phyloP scores from a whole-genome alignment of 1,139 yeast species.

The Candida sanyaensis region DNA sequence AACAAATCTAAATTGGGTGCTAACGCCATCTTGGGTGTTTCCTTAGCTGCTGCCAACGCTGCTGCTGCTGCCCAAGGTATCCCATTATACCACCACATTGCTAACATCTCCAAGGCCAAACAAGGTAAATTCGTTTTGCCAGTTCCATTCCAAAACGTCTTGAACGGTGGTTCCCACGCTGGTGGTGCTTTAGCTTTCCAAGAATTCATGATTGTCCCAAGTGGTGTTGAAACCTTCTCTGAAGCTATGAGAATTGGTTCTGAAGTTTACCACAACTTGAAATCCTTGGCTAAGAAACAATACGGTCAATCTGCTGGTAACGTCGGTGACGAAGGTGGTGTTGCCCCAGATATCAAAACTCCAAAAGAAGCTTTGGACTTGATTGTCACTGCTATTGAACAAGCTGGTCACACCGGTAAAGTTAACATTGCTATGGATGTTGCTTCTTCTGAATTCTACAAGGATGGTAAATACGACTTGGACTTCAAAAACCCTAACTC shows the following conservation, averaged over 20 bases:
- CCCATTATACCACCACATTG: constrained; percentile 84
- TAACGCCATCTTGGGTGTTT: constrained; percentile 93
- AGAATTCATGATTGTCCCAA: constrained; percentile 98
- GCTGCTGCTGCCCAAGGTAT: constrained; percentile 90
- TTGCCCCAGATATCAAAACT: constrained; percentile 92
- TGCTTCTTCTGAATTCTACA: constrained; percentile 96
- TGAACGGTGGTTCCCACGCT: constrained; percentile 99
- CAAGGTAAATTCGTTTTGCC: constrained; percentile 74
- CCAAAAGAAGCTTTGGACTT: constrained; percentile 96
- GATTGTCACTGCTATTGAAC: constrained; percentile 80
- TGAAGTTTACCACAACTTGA: constrained; percentile 94
- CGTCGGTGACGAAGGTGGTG: constrained; percentile 99
- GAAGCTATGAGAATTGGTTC: constrained; percentile 95
- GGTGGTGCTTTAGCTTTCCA: constrained; percentile 98
- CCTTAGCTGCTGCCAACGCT: constrained; percentile 90
- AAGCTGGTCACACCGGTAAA: constrained; percentile 92
- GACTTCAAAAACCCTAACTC: constrained; percentile 96
- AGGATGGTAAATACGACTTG: constrained; percentile 93
- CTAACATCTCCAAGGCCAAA: constrained; percentile 65
- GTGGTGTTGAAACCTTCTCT: constrained; percentile 80
- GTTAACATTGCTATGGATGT: constrained; percentile 90
- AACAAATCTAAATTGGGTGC: constrained; percentile 96
- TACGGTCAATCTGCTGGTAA: constrained; percentile 98
- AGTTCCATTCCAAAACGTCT: constrained; percentile 96
- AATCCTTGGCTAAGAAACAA: constrained; percentile 84